Conservation (phyloP, 768 basidiomycete species). For the Phlegmacium glaucopus region DNA sequence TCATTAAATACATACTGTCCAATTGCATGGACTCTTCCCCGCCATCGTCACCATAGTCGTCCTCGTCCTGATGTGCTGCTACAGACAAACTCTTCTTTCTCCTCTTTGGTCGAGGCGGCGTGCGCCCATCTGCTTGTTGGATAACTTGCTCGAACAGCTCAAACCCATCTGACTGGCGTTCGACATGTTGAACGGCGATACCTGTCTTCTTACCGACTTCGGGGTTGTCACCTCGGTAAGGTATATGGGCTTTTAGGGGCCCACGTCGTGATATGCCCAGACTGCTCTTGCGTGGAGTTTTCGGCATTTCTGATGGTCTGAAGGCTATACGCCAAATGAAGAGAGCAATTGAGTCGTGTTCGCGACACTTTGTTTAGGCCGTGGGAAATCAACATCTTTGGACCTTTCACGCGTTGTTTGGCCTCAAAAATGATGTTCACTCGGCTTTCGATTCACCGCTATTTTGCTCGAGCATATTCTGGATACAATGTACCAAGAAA, state of each 20-base stretch:
- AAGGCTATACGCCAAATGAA: neutral
- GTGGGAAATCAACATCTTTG: slow-evolving; percentile 24
- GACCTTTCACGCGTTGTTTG: slow-evolving; percentile 17
- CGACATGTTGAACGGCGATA: slow-evolving; percentile 61
- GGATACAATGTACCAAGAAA: slow-evolving; percentile 16
- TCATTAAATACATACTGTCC: slow-evolving; percentile 45
- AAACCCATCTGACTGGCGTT: slow-evolving; percentile 77
- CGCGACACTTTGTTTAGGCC: slow-evolving; percentile 5
- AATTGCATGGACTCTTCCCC: slow-evolving; percentile 81
- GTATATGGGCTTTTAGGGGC: slow-evolving; percentile 64
- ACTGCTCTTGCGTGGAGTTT: slow-evolving; percentile 45
- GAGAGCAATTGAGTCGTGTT: slow-evolving; percentile 2
- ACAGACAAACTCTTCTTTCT: slow-evolving; percentile 46
- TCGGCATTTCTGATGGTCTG: slow-evolving; percentile 31
- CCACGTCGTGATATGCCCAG: slow-evolving; percentile 47
- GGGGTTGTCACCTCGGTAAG: slow-evolving; percentile 75
- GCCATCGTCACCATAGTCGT: slow-evolving; percentile 49
- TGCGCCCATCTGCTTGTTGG: slow-evolving; percentile 63
- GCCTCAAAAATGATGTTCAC: neutral
- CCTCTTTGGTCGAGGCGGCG: slow-evolving; percentile 53
- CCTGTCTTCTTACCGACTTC: slow-evolving; percentile 82
- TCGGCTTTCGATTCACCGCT: neutral
- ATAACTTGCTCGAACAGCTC: slow-evolving; percentile 78
- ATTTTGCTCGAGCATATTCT: slow-evolving; percentile 5
- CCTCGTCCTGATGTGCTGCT: slow-evolving; percentile 31